Conservation (phyloP, 257 asterid genomes). For the Penstemon eatonii region DNA sequence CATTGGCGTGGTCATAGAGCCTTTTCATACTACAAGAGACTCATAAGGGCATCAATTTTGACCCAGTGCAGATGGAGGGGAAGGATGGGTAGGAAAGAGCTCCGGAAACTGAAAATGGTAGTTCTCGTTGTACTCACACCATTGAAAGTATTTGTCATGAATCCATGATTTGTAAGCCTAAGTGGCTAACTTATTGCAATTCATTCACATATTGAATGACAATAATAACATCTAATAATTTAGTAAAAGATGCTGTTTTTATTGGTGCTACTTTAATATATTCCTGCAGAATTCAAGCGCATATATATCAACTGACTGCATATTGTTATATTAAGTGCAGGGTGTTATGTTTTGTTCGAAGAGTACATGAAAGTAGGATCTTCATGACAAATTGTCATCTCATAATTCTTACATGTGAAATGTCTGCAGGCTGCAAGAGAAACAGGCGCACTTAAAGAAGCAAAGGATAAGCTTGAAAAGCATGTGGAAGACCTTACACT, state of each 20-base stretch:
- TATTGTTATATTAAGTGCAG: conserved; percentile 15
- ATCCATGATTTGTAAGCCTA: neutral
- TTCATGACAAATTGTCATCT: neutral
- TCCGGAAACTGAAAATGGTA: conserved; percentile 87
- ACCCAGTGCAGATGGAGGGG: conserved; percentile 97
- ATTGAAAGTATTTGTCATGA: conserved; percentile 11
- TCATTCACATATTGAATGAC: conserved; percentile 1
- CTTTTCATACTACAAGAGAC: conserved; percentile 67
- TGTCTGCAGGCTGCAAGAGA: conserved; percentile 83
- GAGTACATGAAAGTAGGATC: conserved; percentile 9
- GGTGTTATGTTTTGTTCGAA: conserved; percentile 10
- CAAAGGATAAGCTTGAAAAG: conserved; percentile 97
- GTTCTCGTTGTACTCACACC: conserved; percentile 15
- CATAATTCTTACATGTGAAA: conserved; percentile 21
- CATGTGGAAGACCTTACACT: conserved; percentile 93
- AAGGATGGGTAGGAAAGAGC: conserved; percentile 69
- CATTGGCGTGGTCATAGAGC: conserved; percentile 80
- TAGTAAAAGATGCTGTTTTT: conserved; percentile 16
- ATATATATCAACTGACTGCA: conserved; percentile 20
- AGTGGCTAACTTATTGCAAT: conserved; percentile 1
- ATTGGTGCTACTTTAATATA: neutral
- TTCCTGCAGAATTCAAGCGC: neutral
- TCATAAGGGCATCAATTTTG: conserved; percentile 58
- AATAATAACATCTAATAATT: conserved; percentile 12
- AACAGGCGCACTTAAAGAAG: conserved; percentile 98